Conservation (phyloP, 2,329 filamentous ascomycete genomes). For the Neoascochyta sp. region DNA sequence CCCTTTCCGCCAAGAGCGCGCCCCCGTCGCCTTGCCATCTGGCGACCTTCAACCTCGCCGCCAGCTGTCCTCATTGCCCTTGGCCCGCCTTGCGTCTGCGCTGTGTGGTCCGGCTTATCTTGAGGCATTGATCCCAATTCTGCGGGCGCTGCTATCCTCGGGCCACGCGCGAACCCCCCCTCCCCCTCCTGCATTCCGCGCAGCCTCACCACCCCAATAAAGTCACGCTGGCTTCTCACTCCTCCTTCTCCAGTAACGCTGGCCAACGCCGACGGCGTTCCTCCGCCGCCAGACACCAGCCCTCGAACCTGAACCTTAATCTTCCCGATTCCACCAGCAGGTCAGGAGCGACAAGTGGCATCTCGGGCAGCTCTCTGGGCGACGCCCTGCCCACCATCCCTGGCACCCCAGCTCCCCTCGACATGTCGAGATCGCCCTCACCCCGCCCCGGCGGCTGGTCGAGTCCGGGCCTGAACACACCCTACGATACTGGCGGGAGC, state of each 20-base stretch:
- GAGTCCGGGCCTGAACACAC: conserved; percentile 72
- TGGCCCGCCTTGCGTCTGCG: conserved; percentile 17
- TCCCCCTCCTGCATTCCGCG: conserved; percentile 17
- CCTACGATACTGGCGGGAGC: conserved; percentile 59
- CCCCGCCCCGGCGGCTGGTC: conserved; percentile 85
- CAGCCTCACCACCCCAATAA: conserved; percentile 19
- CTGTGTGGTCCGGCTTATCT: conserved; percentile 12
- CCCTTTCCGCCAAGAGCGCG: conserved; percentile 14
- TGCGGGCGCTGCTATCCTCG: conserved; percentile 6
- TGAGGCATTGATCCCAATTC: conserved; percentile 3
- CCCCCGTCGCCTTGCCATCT: conserved; percentile 17
- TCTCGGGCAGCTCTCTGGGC: conserved; percentile 30
- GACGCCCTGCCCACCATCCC: conserved; percentile 37
- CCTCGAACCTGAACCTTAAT: conserved; percentile 25
- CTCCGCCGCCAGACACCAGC: conserved; percentile 37
- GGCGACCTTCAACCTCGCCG: conserved; percentile 16
- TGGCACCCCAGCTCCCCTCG: conserved; percentile 32
- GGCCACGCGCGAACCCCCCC: conserved; percentile 11
- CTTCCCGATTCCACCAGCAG: conserved; percentile 27
- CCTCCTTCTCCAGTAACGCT: conserved; percentile 35
- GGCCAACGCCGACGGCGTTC: conserved; percentile 42
- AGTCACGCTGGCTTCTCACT: conserved; percentile 40
- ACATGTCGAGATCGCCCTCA: conserved; percentile 85
- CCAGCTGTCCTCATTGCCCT: conserved; percentile 27
- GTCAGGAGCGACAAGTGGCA: conserved; percentile 33